Base-by-base conservation (phyloP, 2,329 filamentous ascomycete genomes). In the Sclerotinia glacialis region DNA sequence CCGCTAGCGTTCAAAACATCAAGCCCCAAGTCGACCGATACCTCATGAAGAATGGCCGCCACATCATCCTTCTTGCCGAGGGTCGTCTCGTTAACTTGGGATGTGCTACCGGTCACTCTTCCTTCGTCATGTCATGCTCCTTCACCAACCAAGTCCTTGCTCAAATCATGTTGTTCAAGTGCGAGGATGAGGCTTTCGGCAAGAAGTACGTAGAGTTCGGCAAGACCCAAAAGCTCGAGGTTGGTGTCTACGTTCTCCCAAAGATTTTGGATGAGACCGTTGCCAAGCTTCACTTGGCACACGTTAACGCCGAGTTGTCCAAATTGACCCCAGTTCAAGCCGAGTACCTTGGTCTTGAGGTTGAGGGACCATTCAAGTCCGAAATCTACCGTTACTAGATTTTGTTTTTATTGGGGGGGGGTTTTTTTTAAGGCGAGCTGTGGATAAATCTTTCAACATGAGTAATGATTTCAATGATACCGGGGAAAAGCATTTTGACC, bases 121-220 rank as follows among this genome's bases (percentile, higher is more conserved):
- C 94, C 64, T 99, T 99, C 82, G 95, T 99, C 86, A 98, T 99
- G 95, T 97, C 93, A 76, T 99, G 95, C 90, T 98, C 94, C 72
- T 99, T 99, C 90, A 96, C 93, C 87, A 99, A 99, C 90, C 95
- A 99, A 87, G 95, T 98, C 77, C 92, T 99, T 80, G 95, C 95
- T 74, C 95, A 99, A 86, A 98, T 99, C 84, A 90, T 96, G 85
- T 85, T 99, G 78, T 99, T 83, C 91, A 98, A 98, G 90, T 89
- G 88, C 77, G 85, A 89, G 76, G 93, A 98, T 79, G 86, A 86
- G 79, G 89, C 84, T 67, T 99, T 96, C 80, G 87, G 89, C 82
- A 84, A 91, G 83, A 97, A 97, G 87, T 96, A 97, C 84, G 83
- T 93, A 76, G 95, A 97, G 83, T 99, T 97, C 80, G 92, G 91